A percentile compares a stretch with the other conserved stretches of the same genome.
Evolutionary conservation across 225 moss, liverwort and hornwort species (phyloP).

Genomic region (Bryum argenteum): DNA sequence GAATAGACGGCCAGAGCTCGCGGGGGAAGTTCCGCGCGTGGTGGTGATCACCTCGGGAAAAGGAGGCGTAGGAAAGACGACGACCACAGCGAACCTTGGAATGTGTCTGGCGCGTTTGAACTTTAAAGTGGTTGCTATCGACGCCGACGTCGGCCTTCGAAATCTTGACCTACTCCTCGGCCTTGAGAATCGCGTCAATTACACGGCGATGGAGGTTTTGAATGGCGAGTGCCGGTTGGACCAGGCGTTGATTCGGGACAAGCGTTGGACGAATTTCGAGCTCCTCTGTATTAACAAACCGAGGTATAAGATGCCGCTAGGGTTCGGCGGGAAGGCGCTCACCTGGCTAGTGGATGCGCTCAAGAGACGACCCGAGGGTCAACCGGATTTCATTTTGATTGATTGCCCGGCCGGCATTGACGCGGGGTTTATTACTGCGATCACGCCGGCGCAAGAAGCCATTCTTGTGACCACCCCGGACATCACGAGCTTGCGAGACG

Average conservation of each 20-base stretch:
- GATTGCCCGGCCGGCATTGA: conserved; percentile 98
- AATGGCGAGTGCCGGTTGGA: conserved; percentile 97
- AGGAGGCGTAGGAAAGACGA: conserved; percentile 96
- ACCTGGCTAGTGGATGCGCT: conserved; percentile 98
- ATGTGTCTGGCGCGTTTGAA: conserved; percentile 95
- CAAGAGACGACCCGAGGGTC: conserved; percentile 85
- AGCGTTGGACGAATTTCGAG: conserved; percentile 99
- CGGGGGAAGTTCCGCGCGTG: conserved; percentile 77
- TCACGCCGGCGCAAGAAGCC: conserved; percentile 95
- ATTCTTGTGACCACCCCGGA: conserved; percentile 96
- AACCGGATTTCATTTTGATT: conserved; percentile 87
- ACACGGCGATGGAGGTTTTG: conserved; percentile 97
- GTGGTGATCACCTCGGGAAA: conserved; percentile 98
- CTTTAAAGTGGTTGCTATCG: conserved; percentile 94
- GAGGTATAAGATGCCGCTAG: conserved; percentile 94
- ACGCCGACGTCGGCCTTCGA: conserved; percentile 91
- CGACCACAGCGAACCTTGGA: conserved; percentile 94
- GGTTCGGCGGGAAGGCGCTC: conserved; percentile 97
- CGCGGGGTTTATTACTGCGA: conserved; percentile 96
- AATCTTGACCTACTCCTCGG: conserved; percentile 94
- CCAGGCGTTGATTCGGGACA: conserved; percentile 94
- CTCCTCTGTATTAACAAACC: conserved; percentile 97
- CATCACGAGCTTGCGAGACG: conserved; percentile 91
- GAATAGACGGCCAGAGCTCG: conserved; percentile 85
- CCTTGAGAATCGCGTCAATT: conserved; percentile 97